These are phyloP conservation scores for Pseudonitzschia multistriata DNA, from an alignment of 108 stramenopile species.

Conservation along the genomic window DNA sequence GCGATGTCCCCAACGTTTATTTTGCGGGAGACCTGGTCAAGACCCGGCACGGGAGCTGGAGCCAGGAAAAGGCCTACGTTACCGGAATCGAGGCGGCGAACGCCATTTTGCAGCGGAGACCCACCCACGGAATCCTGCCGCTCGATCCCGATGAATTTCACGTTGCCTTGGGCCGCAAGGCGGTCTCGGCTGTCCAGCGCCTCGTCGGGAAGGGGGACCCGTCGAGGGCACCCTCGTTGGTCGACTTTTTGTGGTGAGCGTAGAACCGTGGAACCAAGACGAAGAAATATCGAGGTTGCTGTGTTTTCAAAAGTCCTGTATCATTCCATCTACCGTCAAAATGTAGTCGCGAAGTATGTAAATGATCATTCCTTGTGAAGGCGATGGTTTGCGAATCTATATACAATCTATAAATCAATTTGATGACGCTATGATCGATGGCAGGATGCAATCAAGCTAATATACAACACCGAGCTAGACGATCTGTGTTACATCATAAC, in stretches of 20 bases:
- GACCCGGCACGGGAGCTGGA: conserved; percentile 77
- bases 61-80: conserved; percentile 86
- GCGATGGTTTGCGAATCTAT: no score
- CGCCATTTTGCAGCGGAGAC: conserved; percentile 21
- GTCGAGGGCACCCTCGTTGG: conserved; percentile 45
- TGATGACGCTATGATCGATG: no score
- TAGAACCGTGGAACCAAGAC: not conserved
- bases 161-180: conserved; percentile 54
- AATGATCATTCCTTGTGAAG: no score
- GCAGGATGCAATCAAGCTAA: no score
- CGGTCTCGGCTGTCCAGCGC: conserved; percentile 24
- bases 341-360: no score
- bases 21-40: conserved; percentile 77
- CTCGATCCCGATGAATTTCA: conserved; percentile 66
- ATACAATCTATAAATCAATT: no score
- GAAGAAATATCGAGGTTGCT: no score
- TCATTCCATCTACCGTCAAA: no score
- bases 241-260: conserved; percentile 41
- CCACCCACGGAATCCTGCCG: conserved; percentile 43
- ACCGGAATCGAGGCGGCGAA: conserved; percentile 80
- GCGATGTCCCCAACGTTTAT: conserved; percentile 54
- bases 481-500: no score
- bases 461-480: no score
- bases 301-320: no score
- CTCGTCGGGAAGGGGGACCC: conserved; percentile 37